Evolutionary conservation across 352 stramenopile species (phyloP), one percentile per base, ranked within the genome.

Genomic region (Saprolegnia parasitica): DNA sequence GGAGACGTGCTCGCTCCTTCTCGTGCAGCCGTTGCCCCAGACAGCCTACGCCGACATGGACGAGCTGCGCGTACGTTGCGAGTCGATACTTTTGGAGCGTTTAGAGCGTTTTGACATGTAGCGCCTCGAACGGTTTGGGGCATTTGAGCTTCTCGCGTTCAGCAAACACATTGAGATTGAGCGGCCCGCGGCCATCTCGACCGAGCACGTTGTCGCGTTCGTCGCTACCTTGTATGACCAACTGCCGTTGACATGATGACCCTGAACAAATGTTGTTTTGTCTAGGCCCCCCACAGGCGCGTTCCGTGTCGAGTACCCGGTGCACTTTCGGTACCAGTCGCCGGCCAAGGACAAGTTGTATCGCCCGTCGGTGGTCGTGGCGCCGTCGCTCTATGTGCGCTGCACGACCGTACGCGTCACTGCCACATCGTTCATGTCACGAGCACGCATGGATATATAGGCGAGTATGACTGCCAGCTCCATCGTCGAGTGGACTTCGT

Each of bases 281-380:
- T 2, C 20, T 64, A 64, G 63, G 49, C 35, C 45, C 39, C 3
- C 32, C 18, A n/a, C 23, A 20, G 71, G 24, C 23, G 39, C 11
- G 15, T 73, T 55, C 10, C 24, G 37, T 18, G 23, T 71, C 21
- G 61, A 73, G 5, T 75, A 76, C 45, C 75, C 75, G 3, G 73
- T 80, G 11, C 75, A 80, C 23, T 72, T 80, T 26, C 70, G 75
- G 0, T 80, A 80, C 58, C 75, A 80, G 35, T 80, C 73, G 18
- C 75, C 75, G 8, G 75, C 75, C 10, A 72, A 77, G 1, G 35
- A 52, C 29, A 52, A 32, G 10, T 66, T 74, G 24, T 78, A 76
- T 40, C 56, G 73, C 10, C 20, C 72, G 4, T 73, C 72, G 0
- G 62, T 39, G 26, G 21, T 80, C 35, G 32, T 73, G 10, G 62